These are phyloP conservation scores for Globisporangium megalacanthum DNA, from an alignment of 352 stramenopile species.

Conservation along the genomic window DNA sequence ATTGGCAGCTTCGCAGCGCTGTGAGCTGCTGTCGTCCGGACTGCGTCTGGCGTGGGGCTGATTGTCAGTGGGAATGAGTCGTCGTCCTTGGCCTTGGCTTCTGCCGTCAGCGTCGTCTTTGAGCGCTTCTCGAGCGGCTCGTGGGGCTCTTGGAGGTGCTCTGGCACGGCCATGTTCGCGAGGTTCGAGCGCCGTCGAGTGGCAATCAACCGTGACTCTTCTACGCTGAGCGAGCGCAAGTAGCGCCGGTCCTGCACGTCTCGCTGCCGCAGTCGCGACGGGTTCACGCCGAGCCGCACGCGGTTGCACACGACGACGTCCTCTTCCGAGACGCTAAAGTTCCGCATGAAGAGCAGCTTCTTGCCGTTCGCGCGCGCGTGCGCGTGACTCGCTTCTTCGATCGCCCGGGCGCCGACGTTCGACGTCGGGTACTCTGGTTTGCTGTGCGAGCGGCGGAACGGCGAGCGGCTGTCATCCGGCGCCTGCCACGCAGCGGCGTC, in stretches of 20 bases:
- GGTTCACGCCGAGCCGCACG: conserved; percentile 50
- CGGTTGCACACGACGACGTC: conserved; percentile 71
- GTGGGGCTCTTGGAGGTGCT: conserved; percentile 8
- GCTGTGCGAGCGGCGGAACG: conserved; percentile 45
- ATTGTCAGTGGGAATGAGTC: conserved; percentile 10
- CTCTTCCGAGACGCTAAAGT: conserved; percentile 59
- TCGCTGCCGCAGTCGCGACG: conserved; percentile 35
- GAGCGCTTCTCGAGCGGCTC: conserved; percentile 16
- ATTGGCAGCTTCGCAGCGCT: conserved; percentile 3
- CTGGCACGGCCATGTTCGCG: conserved; percentile 1
- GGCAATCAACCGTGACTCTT: conserved; percentile 34
- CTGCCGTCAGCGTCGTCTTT: conserved; percentile 13
- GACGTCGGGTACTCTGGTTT: conserved; percentile 59
- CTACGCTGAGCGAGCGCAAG: conserved; percentile 44
- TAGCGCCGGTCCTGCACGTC: conserved; percentile 32
- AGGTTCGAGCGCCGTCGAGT: conserved; percentile 26
- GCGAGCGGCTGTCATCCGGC: conserved; percentile 9
- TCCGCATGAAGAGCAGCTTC: conserved; percentile 54
- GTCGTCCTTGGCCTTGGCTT: conserved; percentile 1
- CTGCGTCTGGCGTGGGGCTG: conserved; percentile 7
- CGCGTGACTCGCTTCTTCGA: conserved; percentile 36
- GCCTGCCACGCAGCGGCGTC: background rate
- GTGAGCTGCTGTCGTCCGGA: conserved; percentile 3
- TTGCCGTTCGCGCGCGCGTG: conserved; percentile 28
- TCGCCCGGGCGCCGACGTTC: conserved; percentile 39